These are phyloP conservation scores for Chenopodium formosanum DNA, from an alignment of 148 eudicot genomes.

Conservation along the genomic window DNA sequence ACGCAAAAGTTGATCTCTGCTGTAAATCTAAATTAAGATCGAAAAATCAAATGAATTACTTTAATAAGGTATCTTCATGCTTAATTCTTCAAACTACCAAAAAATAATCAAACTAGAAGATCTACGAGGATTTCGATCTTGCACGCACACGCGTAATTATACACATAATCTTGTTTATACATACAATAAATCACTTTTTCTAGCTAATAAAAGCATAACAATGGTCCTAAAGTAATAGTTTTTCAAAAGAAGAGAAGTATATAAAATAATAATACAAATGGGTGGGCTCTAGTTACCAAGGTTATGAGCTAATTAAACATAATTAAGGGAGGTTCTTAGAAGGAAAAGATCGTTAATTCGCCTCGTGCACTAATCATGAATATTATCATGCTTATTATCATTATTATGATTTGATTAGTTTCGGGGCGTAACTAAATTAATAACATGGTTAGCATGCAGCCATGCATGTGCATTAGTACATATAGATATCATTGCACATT, in stretches of 20 bases:
- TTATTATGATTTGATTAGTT: not conserved
- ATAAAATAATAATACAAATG: not conserved
- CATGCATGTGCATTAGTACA: slow-evolving; percentile 6
- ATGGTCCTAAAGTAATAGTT: not conserved
- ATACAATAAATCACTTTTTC: no score
- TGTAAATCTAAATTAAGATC: not conserved
- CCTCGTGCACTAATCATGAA: not conserved
- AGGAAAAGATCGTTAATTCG: not conserved
- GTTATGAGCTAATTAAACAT: no score
- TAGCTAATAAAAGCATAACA: no score
- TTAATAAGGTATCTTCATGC: not conserved
- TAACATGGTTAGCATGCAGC: not conserved
- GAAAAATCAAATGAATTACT: not conserved
- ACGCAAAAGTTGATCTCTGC: not conserved
- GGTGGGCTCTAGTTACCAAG: not conserved
- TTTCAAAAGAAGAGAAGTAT: not conserved
- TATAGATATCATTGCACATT: not conserved
- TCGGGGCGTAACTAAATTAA: not conserved
- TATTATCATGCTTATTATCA: not conserved
- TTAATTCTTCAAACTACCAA: not conserved
- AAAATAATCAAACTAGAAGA: not conserved
- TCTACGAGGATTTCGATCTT: not conserved
- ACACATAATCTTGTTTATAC: not conserved
- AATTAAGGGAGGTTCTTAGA: not conserved
- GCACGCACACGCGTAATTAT: not conserved